Base-by-base conservation (phyloP, 176 grass and related monocot genomes). In the Areca catechu region DNA sequence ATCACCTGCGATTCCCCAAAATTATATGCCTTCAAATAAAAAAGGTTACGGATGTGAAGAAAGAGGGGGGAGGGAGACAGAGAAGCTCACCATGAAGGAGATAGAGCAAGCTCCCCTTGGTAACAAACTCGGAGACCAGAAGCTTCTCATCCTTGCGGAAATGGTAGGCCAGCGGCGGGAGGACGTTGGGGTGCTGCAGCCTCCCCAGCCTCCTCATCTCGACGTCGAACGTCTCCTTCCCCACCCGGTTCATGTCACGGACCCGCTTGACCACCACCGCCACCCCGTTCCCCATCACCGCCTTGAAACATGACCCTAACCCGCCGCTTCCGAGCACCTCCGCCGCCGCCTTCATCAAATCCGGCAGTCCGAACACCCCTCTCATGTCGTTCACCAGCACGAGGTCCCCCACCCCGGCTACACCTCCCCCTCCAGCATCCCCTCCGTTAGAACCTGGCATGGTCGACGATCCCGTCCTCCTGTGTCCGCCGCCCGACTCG, bases 311-410 rank as follows among this genome's bases (percentile, higher is more conserved):
- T 15, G 92, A 85, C 19, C 86, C 92, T 24, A 77, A 30, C 22
- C 92, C 83, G 23, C 83, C 81, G 66, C 75, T 67, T 0, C 93
- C 83, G 59, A 91, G 73, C 75, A 91, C 72, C 88, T 91, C 77
- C 0, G 93, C 86, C 6, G 83, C 75, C 15, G 93, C 87, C 69
- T 91, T 97, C 93, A 97, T 91, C 75, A 97, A 68, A 62, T 97
- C 93, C 51, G 75, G 20, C 58, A 92, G 22, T 15, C 83, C 83
- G 53, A 97, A 97, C 56, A 19, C 48, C 60, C 93, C 93, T 65
- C 85, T 91, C 63, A 19, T 22, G 5, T 88, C 68, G 75, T 91
- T 91, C 54, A 97, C 83, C 37, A 91, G 75, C n/a, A 88, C 65
- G 22, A 97, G 77, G 0, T 91, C 87, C 0, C 72, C 78, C 1